Base-by-base conservation (phyloP, 257 asterid species). In the Salvia rosmarinus region DNA sequence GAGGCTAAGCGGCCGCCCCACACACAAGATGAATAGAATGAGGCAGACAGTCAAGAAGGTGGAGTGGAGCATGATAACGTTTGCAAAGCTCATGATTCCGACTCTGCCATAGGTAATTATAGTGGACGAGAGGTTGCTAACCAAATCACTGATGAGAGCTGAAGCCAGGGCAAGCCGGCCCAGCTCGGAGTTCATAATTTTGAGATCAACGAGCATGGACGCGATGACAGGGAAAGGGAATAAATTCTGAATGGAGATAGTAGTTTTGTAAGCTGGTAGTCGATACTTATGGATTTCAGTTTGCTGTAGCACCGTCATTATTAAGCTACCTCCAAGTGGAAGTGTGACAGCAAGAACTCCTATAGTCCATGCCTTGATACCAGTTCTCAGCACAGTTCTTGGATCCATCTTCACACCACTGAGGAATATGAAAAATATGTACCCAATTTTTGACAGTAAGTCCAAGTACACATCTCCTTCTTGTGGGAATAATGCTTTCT, bases 371-470 rank as follows among this genome's bases (percentile, higher is more conserved):
- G 98, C 96, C 68, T 85, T 89, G 52, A 61, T 75, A 30, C 93
- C 96, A 1, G 90, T 87, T 59, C 87, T 85, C 44, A 83, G 64
- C 19, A 95, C 88, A 28, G 87, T 77, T 73, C 79, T 79, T 0
- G 98, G 90, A 57, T 95, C 96, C 96, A 95, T 89, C 74, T 95
- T 91, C 68, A 95, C 96, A 17, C 98, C 99, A 30, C 87, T 75
- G 10, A 91, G 88, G 81, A 91, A 95, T 60, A 89, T 89, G 40
- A 85, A 91, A 87, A 86, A 95, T 25, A 85, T 81, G 78, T 80
- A 91, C 50, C 99, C 98, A 12, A 95, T 55, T 84, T 87, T 95
- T 9, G 96, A 83, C 16, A 95, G 75, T 10, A 83, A 64, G 67
- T 88, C 93, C 69, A 95, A 72, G 77, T 77, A 91, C 4, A 84